Base-by-base conservation (phyloP, 176 grass and related monocot species). In the Carex pumila region DNA sequence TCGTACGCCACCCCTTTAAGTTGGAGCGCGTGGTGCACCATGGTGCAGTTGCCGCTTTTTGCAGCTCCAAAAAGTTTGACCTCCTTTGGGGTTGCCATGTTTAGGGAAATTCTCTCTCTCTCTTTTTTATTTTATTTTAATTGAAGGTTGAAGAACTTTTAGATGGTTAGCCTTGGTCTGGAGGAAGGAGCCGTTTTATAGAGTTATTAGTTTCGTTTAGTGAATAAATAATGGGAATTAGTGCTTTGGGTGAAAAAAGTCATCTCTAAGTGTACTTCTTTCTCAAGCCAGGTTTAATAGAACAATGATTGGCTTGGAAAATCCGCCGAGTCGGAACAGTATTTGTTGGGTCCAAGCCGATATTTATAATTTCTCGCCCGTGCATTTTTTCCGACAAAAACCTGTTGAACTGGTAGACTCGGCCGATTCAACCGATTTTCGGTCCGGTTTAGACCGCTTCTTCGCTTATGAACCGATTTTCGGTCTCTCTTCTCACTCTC, bases 1-100 rank as follows among this genome's bases (percentile, higher is more conserved):
- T 86, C 84, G 31, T 83, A 86, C 1, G 29, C 7, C 9, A 83
- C 84, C 41, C 84, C 88, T 83, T 89, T 89, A 45, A 86, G 67
- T 57, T 45, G 61, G 61, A 89, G 88, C 0, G 88, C 83, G 18
- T 69, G 18, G 67, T 83, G 68, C 13, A 86, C 69, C 79, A 89
- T 79, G 15, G 12, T 75, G 83, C 18, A 12, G 47, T 15, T 82
- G 7, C 58, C 69, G 11, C 88, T 83, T 1, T 1, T 0, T 13
- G 14, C 13, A 31, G 4, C 0, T 13, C 88, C 88, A 7, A 83
- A 55, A 14, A 89, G 84, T 77, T 83, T 89, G 67, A 89, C 61
- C 19, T 86, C 84, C 41, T 82, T 85, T 53, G 54, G 54, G 37
- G 49, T 61, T 50, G 7, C 79, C 85, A 87, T 87, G 45, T 50